phyloP scores from a whole-genome alignment of 495 filamentous ascomycete species.

The Lepidopterella palustris region DNA sequence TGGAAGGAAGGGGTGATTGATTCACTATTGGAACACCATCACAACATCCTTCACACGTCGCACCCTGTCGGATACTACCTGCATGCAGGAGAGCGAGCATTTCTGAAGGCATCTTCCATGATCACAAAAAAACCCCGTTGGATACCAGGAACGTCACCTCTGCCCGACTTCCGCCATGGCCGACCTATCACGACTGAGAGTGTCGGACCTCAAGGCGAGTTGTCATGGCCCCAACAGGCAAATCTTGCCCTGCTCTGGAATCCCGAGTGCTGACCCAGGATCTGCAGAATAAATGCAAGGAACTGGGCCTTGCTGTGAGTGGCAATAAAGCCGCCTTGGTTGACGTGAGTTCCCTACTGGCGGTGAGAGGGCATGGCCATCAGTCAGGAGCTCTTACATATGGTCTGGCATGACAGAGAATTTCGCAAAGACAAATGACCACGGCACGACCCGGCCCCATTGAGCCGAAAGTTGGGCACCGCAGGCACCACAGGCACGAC shows the following conservation, averaged over 20 bases:
- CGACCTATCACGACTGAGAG: neutral
- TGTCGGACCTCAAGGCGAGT: too few relatives aligned
- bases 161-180: neutral
- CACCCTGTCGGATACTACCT: neutral
- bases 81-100: neutral
- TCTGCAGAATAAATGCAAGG: neutral
- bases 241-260: too few relatives aligned
- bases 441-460: neutral
- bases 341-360: neutral
- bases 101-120: neutral
- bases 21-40: neutral
- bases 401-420: neutral
- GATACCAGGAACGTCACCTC: neutral
- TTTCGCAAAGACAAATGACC: neutral
- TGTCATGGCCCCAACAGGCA: too few relatives aligned
- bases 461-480: neutral
- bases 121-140: neutral
- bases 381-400: neutral
- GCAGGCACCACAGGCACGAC: too few relatives aligned
- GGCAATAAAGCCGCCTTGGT: neutral
- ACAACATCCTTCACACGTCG: neutral
- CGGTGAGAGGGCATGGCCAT: neutral
- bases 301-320: neutral
- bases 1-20: too few relatives aligned
- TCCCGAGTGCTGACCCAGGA: too few relatives aligned